Evolutionary conservation across 176 grass and related monocot species (phyloP), one percentile per base, ranked within the genome.

Genomic region (Juncus inflexus): DNA sequence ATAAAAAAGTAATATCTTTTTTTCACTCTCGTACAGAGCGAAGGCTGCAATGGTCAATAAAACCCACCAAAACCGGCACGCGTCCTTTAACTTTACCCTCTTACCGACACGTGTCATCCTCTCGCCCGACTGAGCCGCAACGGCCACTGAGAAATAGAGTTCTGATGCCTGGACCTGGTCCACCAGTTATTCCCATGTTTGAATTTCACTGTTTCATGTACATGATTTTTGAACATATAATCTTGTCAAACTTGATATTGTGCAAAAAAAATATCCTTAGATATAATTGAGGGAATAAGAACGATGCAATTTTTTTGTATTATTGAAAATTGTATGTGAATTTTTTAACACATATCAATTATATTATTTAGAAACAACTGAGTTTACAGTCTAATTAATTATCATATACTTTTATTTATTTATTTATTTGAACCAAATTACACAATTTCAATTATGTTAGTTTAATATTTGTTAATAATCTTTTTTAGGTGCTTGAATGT

Each of bases 21-120:
- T 28, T 28, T 28, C 1, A 28, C 19, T 28, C 19, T 28, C 60
- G 15, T 52, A 42, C 15, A 12, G 19, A 61, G 9, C 9, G n/a
- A 58, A 73, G 40, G 42, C 56, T 62, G 69, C 40, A 47, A 6
- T 15, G 52, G 56, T 60, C 54, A 72, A 65, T 9, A 50, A 60
- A 59, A 35, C 52, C 52, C 9, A 35, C 35, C 11, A 38, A 35
- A 64, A 76, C 73, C 61, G 73, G 3, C 55, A 65, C 61, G 73
- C 28, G 73, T 58, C 73, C 61, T 53, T 76, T 45, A 41, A 0
- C 1, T 11, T 40, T 42, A 51, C 43, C 60, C 28, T 50, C 12
- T 19, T 41, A 65, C 58, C 37, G 63, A 7, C 54, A 69, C 75
- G 64, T 69, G 75, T 42, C 75, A 10, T 1, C 2, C 14, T 12